phyloP scores from a whole-genome alignment of 1,139 yeast genomes.

The Hyphopichia pseudoburtonii region DNA sequence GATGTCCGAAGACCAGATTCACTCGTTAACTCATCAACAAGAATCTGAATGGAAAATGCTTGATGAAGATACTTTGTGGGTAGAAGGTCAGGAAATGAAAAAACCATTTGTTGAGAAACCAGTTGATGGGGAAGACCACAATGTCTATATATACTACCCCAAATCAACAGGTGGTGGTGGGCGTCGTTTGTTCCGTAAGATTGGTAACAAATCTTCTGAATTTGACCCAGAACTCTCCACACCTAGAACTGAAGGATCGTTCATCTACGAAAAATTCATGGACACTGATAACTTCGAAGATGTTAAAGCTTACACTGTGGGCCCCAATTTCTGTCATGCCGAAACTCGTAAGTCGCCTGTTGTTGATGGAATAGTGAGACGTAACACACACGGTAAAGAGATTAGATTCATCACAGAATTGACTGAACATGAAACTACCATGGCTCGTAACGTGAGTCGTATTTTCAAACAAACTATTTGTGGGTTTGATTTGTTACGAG shows the following conservation, averaged over 20 bases:
- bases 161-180: slow-evolving; percentile 96
- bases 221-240: slow-evolving; percentile 75
- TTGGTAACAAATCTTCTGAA: slow-evolving; percentile 96
- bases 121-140: slow-evolving; percentile 98
- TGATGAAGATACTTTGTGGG: slow-evolving; percentile 81
- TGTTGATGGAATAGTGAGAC: slow-evolving; percentile 95
- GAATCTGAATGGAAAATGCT: slow-evolving; percentile 89
- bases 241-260: slow-evolving; percentile 91
- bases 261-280: slow-evolving; percentile 91
- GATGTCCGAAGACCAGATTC: slow-evolving; percentile 45
- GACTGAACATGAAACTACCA: slow-evolving; percentile 67
- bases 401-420: slow-evolving; percentile 85
- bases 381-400: slow-evolving; percentile 98
- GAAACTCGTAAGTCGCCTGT: slow-evolving; percentile 98
- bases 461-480: slow-evolving; percentile 94
- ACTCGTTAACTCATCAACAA: slow-evolving; percentile 57
- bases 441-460: slow-evolving; percentile 75
- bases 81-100: slow-evolving; percentile 66
- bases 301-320: slow-evolving; percentile 97
- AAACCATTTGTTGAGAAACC: slow-evolving; percentile 99
- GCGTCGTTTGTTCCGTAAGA: slow-evolving; percentile 86
- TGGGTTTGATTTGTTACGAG: slow-evolving; percentile 93
- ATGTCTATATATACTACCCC: slow-evolving; percentile 89
- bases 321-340: slow-evolving; percentile 88
- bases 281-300: slow-evolving; percentile 98